Conservation (phyloP, 164 flowering plant species). For the Euptelea pleiosperma region DNA sequence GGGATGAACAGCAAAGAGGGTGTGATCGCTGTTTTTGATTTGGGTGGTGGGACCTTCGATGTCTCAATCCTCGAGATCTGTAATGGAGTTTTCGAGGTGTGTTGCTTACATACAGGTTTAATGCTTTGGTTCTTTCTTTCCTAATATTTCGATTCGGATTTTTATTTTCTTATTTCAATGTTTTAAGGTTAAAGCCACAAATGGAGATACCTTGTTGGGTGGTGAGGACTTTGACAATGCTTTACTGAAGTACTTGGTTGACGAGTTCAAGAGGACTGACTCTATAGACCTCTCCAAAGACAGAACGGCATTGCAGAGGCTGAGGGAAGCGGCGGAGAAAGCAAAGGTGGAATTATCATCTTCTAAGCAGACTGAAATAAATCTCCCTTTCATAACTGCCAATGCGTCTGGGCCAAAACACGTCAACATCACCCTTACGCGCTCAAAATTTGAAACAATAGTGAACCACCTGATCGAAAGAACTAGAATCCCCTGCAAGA, state of each 20-base stretch:
- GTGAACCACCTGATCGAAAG: slow-evolving; percentile 31
- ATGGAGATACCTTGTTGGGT: slow-evolving; percentile 44
- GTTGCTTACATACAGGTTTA: background rate
- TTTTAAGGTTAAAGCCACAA: slow-evolving; percentile 35
- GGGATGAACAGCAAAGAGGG: slow-evolving; percentile 39
- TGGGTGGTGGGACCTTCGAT: slow-evolving; percentile 51
- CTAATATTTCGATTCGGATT: background rate
- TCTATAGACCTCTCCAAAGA: slow-evolving; percentile 33
- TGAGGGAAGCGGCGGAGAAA: slow-evolving; percentile 40
- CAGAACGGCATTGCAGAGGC: slow-evolving; percentile 32
- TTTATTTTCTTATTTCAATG: background rate
- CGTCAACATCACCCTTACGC: slow-evolving; percentile 31
- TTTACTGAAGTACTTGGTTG: slow-evolving; percentile 27
- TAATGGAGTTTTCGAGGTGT: slow-evolving; percentile 44
- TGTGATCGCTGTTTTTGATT: slow-evolving; percentile 37
- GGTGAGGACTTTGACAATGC: slow-evolving; percentile 45
- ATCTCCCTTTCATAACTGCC: slow-evolving; percentile 40
- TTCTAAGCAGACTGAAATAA: slow-evolving; percentile 39
- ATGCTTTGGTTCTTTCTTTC: background rate
- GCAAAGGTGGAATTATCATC: slow-evolving; percentile 45
- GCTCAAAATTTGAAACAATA: slow-evolving; percentile 33
- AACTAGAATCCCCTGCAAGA: slow-evolving; percentile 31
- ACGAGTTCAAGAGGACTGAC: slow-evolving; percentile 32
- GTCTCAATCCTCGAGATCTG: slow-evolving; percentile 38
- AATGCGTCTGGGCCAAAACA: slow-evolving; percentile 43